These are phyloP conservation scores for Sporobolomyces pararoseus DNA, from an alignment of 768 basidiomycete genomes.

Conservation along the genomic window DNA sequence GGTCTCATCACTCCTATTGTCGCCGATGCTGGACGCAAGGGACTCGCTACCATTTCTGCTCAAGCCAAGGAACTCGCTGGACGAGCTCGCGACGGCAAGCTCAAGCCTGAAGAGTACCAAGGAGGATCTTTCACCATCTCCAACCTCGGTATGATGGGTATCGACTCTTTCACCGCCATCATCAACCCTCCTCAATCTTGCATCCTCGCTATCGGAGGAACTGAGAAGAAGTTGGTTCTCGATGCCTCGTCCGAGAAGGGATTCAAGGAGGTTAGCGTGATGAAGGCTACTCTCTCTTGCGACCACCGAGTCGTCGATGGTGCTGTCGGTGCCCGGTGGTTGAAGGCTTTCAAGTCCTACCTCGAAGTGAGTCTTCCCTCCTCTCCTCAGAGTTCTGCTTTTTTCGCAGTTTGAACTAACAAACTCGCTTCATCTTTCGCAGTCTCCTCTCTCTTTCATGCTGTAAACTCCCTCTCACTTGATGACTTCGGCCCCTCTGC, in stretches of 20 bases:
- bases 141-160: conserved; percentile 96
- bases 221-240: conserved; percentile 76
- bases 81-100: conserved; percentile 94
- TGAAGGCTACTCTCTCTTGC: conserved; percentile 93
- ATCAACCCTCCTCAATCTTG: conserved; percentile 98
- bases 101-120: conserved; percentile 94
- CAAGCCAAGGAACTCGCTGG: conserved; percentile 88
- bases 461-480: conserved; percentile 26
- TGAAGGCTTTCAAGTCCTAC: conserved; percentile 45
- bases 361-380: conserved; percentile 32
- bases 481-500: background rate
- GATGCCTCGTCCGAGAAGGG: conserved; percentile 87
- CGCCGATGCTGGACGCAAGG: conserved; percentile 86
- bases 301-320: conserved; percentile 97
- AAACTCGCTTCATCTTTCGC: background rate
- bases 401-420: background rate
- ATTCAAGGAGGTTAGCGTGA: conserved; percentile 83
- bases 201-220: conserved; percentile 90
- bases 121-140: conserved; percentile 99
- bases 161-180: conserved; percentile 88
- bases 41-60: conserved; percentile 83
- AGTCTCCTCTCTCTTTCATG: conserved; percentile 44
- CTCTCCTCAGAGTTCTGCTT: background rate
- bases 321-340: conserved; percentile 87
- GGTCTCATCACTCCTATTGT: conserved; percentile 97